These are phyloP conservation scores for Collybiopsis confluens DNA, from an alignment of 768 basidiomycete genomes.

Conservation along the genomic window DNA sequence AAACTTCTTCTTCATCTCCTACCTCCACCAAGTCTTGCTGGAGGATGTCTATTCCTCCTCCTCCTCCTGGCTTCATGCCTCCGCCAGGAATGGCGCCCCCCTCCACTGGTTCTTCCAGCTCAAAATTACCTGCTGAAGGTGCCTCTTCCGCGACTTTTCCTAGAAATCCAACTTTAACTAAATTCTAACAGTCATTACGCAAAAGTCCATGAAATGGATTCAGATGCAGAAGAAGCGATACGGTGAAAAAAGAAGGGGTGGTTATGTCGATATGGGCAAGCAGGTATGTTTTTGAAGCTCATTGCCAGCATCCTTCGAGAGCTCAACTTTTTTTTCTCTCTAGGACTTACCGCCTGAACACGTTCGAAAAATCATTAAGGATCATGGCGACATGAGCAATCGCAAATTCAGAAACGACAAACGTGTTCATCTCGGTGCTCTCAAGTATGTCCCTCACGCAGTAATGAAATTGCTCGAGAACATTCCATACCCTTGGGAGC, in stretches of 20 bases:
- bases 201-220: conserved; percentile 95
- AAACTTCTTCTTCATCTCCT: background rate
- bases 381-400: conserved; percentile 99
- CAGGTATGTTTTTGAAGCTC: conserved; percentile 52
- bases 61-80: conserved; percentile 33
- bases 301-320: conserved; percentile 11
- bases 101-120: conserved; percentile 32
- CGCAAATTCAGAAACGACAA: conserved; percentile 99
- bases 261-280: conserved; percentile 90
- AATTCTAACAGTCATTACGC: conserved; percentile 54
- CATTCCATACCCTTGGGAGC: conserved; percentile 97
- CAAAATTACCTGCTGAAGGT: conserved; percentile 47
- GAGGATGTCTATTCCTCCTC: conserved; percentile 51
- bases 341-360: conserved; percentile 96
- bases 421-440: conserved; percentile 95
- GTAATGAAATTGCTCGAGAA: conserved; percentile 99
- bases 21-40: background rate
- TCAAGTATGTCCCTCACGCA: conserved; percentile 98
- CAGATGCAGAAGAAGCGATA: conserved; percentile 92
- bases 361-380: conserved; percentile 98
- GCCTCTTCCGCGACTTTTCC: conserved; percentile 10
- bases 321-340: conserved; percentile 14
- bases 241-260: conserved; percentile 86
- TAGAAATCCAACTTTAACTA: conserved; percentile 11
- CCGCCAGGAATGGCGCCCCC: conserved; percentile 50